Evolutionary conservation across 2,329 filamentous ascomycete species (phyloP).

Genomic region (Amylocarpus encephaloides): DNA sequence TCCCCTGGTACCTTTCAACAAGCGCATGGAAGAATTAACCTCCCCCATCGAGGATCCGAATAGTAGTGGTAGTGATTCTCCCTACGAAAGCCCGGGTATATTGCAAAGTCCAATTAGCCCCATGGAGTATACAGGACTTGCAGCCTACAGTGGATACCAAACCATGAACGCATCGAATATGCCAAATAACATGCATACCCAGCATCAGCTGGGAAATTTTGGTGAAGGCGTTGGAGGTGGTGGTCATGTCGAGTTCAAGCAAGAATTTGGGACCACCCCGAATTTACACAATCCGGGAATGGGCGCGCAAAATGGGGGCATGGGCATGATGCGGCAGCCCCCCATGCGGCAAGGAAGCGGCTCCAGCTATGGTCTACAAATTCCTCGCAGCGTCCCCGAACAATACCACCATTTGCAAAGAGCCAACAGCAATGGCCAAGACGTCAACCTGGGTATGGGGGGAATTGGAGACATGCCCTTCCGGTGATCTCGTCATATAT

Average conservation of each 20-base stretch:
- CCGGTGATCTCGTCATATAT: conserved; percentile 3
- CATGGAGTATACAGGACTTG: conserved; percentile 23
- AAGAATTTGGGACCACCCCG: conserved; percentile 18
- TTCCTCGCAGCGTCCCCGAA: conserved; percentile 26
- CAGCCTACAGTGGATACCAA: conserved; percentile 20
- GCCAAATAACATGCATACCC: conserved; percentile 8
- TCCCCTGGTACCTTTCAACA: conserved; percentile 21
- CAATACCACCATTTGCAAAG: conserved; percentile 21
- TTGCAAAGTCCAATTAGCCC: conserved; percentile 23
- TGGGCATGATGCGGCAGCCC: conserved; percentile 18
- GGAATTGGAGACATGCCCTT: conserved; percentile 10
- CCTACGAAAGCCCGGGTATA: conserved; percentile 22
- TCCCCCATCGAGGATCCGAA: conserved; percentile 20
- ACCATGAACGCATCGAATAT: conserved; percentile 18
- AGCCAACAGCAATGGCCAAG: conserved; percentile 15
- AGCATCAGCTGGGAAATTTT: conserved; percentile 15
- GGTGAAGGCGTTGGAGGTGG: conserved; percentile 17
- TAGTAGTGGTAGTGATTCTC: conserved; percentile 14
- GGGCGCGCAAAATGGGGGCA: conserved; percentile 9
- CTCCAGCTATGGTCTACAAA: conserved; percentile 19
- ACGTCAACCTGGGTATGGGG: conserved; percentile 9
- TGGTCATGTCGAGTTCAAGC: conserved; percentile 19
- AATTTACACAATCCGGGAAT: conserved; percentile 4
- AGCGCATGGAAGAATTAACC: conserved; percentile 25
- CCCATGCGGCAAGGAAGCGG: conserved; percentile 22